These are phyloP conservation scores for Fagopyrum homotropicum DNA, from an alignment of 148 eudicot genomes.

Conservation along the genomic window DNA sequence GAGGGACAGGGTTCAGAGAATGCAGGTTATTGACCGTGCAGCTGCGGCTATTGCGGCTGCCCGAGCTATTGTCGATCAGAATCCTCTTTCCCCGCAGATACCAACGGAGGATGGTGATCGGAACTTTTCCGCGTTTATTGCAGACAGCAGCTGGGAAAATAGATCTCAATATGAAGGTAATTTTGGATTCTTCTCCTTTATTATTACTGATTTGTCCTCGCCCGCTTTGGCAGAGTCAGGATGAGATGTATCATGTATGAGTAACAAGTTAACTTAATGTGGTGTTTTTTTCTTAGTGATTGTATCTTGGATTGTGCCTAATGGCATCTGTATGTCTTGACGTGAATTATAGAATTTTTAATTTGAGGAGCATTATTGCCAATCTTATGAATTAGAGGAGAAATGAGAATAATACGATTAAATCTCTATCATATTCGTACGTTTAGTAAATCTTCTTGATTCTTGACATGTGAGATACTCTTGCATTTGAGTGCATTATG, in stretches of 20 bases:
- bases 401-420: too few species aligned
- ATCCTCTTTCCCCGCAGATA: background rate
- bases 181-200: background rate
- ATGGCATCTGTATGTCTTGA: background rate
- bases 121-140: background rate
- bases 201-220: background rate
- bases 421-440: too few species aligned
- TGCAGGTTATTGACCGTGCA: conserved; percentile 93
- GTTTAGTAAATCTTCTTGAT: too few species aligned
- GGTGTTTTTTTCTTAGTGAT: too few species aligned
- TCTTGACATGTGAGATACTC: too few species aligned
- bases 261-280: too few species aligned
- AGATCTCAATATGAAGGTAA: conserved; percentile 10
- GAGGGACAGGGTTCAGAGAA: conserved; percentile 67
- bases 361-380: too few species aligned
- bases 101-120: background rate
- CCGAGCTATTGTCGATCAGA: conserved; percentile 42
- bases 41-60: conserved; percentile 90
- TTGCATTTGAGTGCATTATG: too few species aligned
- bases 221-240: too few species aligned
- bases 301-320: background rate
- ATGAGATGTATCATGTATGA: too few species aligned
- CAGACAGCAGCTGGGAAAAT: background rate
- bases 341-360: background rate
- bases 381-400: too few species aligned